Evolutionary conservation across 805 yeast genomes (phyloP).

Genomic region (Starmerella tilneyi): DNA sequence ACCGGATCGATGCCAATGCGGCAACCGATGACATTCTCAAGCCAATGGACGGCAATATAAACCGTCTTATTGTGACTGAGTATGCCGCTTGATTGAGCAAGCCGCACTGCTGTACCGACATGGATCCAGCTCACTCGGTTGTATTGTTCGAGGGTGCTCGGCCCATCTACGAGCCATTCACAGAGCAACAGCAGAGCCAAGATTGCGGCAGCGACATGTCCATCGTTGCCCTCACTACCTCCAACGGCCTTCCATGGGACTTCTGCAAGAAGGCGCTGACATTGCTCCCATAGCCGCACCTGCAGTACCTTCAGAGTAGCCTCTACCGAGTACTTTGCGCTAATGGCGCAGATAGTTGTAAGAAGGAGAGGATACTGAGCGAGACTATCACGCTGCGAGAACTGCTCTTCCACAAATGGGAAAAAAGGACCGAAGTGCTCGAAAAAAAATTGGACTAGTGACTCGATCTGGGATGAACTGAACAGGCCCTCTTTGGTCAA

Average conservation of each 20-base stretch:
- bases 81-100: slow-evolving; percentile 79
- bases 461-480: slow-evolving; percentile 37
- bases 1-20: slow-evolving; percentile 69
- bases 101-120: slow-evolving; percentile 72
- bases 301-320: slow-evolving; percentile 85
- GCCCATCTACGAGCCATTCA: slow-evolving; percentile 55
- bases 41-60: slow-evolving; percentile 70
- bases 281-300: slow-evolving; percentile 52
- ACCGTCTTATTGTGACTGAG: slow-evolving; percentile 63
- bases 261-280: background rate
- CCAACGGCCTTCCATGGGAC: slow-evolving; percentile 31
- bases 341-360: slow-evolving; percentile 69
- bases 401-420: slow-evolving; percentile 70
- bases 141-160: slow-evolving; percentile 8
- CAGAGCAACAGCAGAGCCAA: slow-evolving; percentile 74
- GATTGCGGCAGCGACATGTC: slow-evolving; percentile 60
- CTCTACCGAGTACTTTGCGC: slow-evolving; percentile 62
- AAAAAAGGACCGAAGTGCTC: slow-evolving; percentile 78
- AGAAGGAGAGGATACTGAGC: slow-evolving; percentile 72
- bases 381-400: slow-evolving; percentile 54
- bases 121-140: slow-evolving; percentile 85
- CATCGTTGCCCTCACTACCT: slow-evolving; percentile 33
- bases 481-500: slow-evolving; percentile 43
- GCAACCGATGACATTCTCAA: slow-evolving; percentile 76
- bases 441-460: slow-evolving; percentile 43